Percentiles rank a stretch among this genome's conserved stretches.
These are phyloP conservation scores for Lophiostoma macrostomum DNA, from an alignment of 495 filamentous ascomycete species.

Conservation along the genomic window DNA sequence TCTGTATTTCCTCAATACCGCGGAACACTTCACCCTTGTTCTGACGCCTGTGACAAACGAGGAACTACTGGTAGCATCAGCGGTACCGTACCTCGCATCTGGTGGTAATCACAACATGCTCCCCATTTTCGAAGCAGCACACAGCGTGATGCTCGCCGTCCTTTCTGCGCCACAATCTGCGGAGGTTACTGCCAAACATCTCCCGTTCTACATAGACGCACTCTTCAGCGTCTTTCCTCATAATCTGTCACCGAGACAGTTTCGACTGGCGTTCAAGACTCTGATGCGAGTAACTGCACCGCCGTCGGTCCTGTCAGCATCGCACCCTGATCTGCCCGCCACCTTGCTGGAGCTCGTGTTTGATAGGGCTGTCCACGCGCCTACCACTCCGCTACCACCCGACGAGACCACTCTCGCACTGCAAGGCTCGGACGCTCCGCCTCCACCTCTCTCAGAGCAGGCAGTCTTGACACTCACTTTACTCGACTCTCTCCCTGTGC, in stretches of 20 bases:
- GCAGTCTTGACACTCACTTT: slow-evolving; percentile 74
- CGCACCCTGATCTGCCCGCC: slow-evolving; percentile 71
- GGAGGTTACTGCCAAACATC: slow-evolving; percentile 63
- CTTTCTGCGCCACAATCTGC: slow-evolving; percentile 77
- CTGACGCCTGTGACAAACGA: slow-evolving; percentile 65
- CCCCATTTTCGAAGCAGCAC: slow-evolving; percentile 83
- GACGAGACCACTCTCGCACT: slow-evolving; percentile 35
- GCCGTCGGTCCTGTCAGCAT: slow-evolving; percentile 67
- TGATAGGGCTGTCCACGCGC: slow-evolving; percentile 59
- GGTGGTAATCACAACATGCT: slow-evolving; percentile 58
- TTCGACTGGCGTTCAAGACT: slow-evolving; percentile 88
- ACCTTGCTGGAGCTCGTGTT: slow-evolving; percentile 78
- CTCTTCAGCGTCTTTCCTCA: slow-evolving; percentile 83
- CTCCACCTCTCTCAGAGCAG: slow-evolving; percentile 68
- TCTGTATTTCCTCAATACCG: slow-evolving; percentile 87
- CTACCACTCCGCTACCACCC: slow-evolving; percentile 48
- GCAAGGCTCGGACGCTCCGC: slow-evolving; percentile 29
- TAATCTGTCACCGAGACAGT: slow-evolving; percentile 82
- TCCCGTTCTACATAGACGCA: slow-evolving; percentile 83
- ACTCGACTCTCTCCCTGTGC: slow-evolving; percentile 74
- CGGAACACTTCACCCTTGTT: slow-evolving; percentile 77
- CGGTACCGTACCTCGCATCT: slow-evolving; percentile 72
- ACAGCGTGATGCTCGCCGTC: slow-evolving; percentile 78
- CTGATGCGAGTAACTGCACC: slow-evolving; percentile 82
- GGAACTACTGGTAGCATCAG: slow-evolving; percentile 68